Conservation (phyloP, 2,329 filamentous ascomycete genomes). For the Emydomyces testavorans region DNA sequence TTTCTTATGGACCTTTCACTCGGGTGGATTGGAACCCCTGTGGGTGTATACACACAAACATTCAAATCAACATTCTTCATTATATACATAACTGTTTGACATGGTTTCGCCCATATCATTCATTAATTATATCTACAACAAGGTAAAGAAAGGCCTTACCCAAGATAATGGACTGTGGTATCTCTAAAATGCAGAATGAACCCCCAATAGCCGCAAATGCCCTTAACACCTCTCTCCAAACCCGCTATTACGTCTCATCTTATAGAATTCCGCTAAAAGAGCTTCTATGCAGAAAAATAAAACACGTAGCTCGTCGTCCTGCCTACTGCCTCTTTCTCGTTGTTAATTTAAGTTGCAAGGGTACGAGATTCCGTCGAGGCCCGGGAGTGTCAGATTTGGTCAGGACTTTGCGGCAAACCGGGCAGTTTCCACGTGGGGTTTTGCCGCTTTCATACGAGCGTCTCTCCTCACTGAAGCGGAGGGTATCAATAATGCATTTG, state of each 20-base stretch:
- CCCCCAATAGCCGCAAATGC: background rate
- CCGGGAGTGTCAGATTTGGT: slow-evolving; percentile 29
- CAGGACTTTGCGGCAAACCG: slow-evolving; percentile 36
- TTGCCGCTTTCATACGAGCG: slow-evolving; percentile 27
- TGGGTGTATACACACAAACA: too few species aligned
- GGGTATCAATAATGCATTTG: slow-evolving; percentile 49
- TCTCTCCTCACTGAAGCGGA: slow-evolving; percentile 45
- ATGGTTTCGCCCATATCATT: too few species aligned
- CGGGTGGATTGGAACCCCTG: too few species aligned
- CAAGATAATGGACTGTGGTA: too few species aligned
- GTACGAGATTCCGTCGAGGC: slow-evolving; percentile 28
- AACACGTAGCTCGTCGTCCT: background rate
- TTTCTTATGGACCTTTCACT: too few species aligned
- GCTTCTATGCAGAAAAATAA: background rate
- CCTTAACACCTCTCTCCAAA: background rate
- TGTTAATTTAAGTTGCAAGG: slow-evolving; percentile 29
- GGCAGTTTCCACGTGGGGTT: slow-evolving; percentile 31
- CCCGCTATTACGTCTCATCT: background rate
- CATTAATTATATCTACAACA: too few species aligned
- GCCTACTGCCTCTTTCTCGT: slow-evolving; percentile 19
- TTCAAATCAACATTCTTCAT: too few species aligned
- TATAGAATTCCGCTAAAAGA: background rate
- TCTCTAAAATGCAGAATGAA: background rate
- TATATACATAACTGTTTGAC: too few species aligned
- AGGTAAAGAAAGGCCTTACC: too few species aligned